Evolutionary conservation across 2,329 filamentous ascomycete genomes (phyloP).

Genomic region (Colletotrichum sp.): DNA sequence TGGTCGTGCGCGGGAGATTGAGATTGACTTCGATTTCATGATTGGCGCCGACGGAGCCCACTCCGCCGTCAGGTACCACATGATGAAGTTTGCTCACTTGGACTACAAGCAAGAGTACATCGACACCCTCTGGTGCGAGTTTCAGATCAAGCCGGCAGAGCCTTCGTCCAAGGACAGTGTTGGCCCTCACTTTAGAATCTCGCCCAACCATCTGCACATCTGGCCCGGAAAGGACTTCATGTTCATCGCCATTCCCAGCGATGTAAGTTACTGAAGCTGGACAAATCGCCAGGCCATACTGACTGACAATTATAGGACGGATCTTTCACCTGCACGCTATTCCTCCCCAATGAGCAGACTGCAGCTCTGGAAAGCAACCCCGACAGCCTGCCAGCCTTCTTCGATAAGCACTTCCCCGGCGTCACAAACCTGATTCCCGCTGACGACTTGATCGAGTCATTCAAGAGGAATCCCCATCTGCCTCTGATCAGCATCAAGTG

Average conservation of each 20-base stretch:
- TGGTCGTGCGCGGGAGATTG: conserved; percentile 70
- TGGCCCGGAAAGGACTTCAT: conserved; percentile 95
- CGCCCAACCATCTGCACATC: conserved; percentile 93
- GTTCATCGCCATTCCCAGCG: conserved; percentile 94
- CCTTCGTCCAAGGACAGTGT: conserved; percentile 42
- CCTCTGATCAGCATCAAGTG: conserved; percentile 95
- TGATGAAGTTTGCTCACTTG: conserved; percentile 95
- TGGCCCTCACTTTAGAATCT: conserved; percentile 71
- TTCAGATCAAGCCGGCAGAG: conserved; percentile 70
- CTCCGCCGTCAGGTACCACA: conserved; percentile 85
- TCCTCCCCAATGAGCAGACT: conserved; percentile 78
- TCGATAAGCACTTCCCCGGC: conserved; percentile 85
- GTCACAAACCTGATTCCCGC: conserved; percentile 75
- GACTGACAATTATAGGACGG: conserved; percentile 64
- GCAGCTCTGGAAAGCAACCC: conserved; percentile 68
- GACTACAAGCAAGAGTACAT: conserved; percentile 95
- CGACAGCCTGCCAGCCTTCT: conserved; percentile 70
- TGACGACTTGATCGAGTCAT: conserved; percentile 73
- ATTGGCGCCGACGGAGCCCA: conserved; percentile 96
- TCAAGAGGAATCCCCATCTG: conserved; percentile 82
- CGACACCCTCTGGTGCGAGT: conserved; percentile 97
- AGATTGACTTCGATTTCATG: conserved; percentile 88
- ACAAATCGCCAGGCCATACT: accelerated
- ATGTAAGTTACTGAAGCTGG: conserved; percentile 43
- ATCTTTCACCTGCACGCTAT: conserved; percentile 94